A percentile compares a stretch with the other conserved stretches of the same genome.
These are phyloP conservation scores for Leishmania tarentolae DNA, from an alignment of 208 protist genomes.

Conservation along the genomic window DNA sequence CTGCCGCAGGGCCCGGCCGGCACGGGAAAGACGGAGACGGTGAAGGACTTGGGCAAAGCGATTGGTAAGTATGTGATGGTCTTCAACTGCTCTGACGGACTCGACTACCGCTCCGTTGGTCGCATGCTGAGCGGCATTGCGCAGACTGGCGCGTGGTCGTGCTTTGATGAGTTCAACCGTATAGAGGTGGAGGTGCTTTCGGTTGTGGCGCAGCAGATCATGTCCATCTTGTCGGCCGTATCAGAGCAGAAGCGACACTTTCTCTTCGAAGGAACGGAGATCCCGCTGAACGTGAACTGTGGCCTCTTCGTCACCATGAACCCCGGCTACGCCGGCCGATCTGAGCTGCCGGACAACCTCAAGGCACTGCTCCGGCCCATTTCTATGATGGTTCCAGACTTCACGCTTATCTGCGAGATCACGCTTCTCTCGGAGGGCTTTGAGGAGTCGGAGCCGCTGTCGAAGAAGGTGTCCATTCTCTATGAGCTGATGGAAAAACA, in stretches of 20 bases:
- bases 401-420: constrained; percentile 97
- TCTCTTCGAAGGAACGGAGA: constrained; percentile 94
- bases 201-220: constrained; percentile 98
- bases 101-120: constrained; percentile 97
- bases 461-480: constrained; percentile 96
- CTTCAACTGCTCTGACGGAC: constrained; percentile 98
- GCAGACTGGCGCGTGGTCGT: constrained; percentile 98
- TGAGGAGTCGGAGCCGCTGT: constrained; percentile 92
- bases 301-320: constrained; percentile 99
- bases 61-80: constrained; percentile 98
- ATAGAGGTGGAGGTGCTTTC: constrained; percentile 98
- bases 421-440: constrained; percentile 98
- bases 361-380: constrained; percentile 98
- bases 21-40: constrained; percentile 99
- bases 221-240: constrained; percentile 93
- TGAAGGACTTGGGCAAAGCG: constrained; percentile 98
- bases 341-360: constrained; percentile 98
- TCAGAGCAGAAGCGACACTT: constrained; percentile 82
- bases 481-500: constrained; percentile 97
- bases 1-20: constrained; percentile 97
- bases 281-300: constrained; percentile 95
- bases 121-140: constrained; percentile 97
- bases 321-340: constrained; percentile 98
- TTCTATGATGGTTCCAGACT: constrained; percentile 99
- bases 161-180: constrained; percentile 99